phyloP scores from a whole-genome alignment of 2,329 filamentous ascomycete genomes.

The Cladosporium sp. region DNA sequence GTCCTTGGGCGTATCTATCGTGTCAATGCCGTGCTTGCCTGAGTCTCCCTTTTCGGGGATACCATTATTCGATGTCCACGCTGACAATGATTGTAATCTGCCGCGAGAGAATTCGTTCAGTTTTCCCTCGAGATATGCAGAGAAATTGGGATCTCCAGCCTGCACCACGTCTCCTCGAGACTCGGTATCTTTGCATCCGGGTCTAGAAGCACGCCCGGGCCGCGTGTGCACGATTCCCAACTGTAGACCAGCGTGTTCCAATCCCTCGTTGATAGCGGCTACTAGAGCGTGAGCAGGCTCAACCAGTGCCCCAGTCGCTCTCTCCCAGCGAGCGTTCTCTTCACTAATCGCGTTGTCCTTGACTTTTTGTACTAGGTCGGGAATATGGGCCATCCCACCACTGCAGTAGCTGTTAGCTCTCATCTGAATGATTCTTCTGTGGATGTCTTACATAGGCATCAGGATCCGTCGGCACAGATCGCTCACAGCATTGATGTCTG shows the following conservation, averaged over 20 bases:
- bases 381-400: neutral
- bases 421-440: neutral
- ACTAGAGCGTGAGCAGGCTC: neutral
- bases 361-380: neutral
- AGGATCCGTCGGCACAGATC: neutral
- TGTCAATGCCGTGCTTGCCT: neutral
- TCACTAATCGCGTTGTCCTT: neutral
- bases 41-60: neutral
- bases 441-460: neutral
- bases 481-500: neutral
- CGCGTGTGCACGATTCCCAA: neutral
- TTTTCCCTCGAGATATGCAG: neutral
- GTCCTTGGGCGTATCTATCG: neutral
- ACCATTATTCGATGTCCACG: neutral
- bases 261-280: neutral
- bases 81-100: neutral
- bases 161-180: neutral
- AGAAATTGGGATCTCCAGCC: neutral
- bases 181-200: neutral
- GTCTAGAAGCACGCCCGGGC: neutral
- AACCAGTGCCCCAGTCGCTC: neutral
- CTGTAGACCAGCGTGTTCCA: neutral
- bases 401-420: neutral
- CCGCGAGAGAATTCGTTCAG: neutral
- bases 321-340: neutral